Evolutionary conservation across 371 early-diverging fungal species (phyloP), one percentile per base, ranked within the genome.

Genomic region (Mortierella sp.): DNA sequence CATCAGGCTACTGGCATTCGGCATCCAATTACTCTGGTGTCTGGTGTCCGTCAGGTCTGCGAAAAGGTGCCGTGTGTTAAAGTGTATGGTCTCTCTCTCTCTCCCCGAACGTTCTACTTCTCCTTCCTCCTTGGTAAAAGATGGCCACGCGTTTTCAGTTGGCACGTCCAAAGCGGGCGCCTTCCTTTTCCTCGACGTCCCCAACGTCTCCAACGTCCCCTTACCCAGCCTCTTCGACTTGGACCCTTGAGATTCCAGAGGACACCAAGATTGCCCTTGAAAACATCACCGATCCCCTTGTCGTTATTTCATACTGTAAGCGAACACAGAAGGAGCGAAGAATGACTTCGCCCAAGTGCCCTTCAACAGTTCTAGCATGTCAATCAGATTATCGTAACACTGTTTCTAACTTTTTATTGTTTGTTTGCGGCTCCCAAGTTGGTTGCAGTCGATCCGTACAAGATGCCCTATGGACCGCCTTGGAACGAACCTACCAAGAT

Each of bases 251-350:
- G n/a, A 49, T 71, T 38, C 61, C 71, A n/a, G 71, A 71, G 28
- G 34, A 50, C 0, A 26, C 63, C 3, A 64, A 42, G 34, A 39
- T 42, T 5, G 16, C 52, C 18, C 65, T 71, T 5, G 71, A 71
- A 39, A 49, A 50, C 41, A 18, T 64, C 4, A 24, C 41, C 12
- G 57, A 71, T 30, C 71, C 71, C 13, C 18, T 71, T 14, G 56
- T 45, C 18, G 61, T 71, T 10, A 47, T 71, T 3, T 61, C 71
- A 3, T 64, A 47, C 48, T 64, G 71, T 71, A 57, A 51, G 61
- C 6, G 23, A 26, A 34, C 27, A 18, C 12, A 26, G 13, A 43
- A 23, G 51, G 28, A 5, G 38, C 26, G 21, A 23, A 41, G n/a
- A 43, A 39, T 10, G 23, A 48, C 21, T 30, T 43, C 45, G 45